These are phyloP conservation scores for Erythrophleum fordii DNA, from an alignment of 306 rosid genomes.

Conservation along the genomic window DNA sequence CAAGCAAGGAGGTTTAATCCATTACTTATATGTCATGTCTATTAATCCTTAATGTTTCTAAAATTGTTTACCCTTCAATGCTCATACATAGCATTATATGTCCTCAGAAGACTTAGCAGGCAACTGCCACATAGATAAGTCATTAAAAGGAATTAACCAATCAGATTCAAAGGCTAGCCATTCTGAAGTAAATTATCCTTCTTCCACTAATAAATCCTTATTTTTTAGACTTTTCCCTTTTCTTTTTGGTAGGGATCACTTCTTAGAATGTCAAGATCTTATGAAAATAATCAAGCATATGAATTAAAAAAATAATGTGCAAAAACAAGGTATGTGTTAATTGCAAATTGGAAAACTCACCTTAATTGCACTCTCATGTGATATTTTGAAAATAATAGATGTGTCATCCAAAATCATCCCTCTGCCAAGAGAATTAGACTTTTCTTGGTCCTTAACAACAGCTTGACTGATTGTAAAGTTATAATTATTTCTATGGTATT, in stretches of 20 bases:
- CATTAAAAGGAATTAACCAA: background rate
- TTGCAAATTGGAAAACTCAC: conserved; percentile 41
- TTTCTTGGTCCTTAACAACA: conserved; percentile 68
- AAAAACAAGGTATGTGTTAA: background rate
- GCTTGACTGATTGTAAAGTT: conserved; percentile 77
- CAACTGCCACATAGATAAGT: background rate
- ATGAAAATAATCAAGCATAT: background rate
- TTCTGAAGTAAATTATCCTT: conserved; percentile 7
- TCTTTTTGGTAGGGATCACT: background rate
- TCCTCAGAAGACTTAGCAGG: background rate
- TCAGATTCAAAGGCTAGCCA: background rate
- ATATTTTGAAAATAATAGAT: conserved; percentile 75
- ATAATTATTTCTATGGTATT: conserved; percentile 78
- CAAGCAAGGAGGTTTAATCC: background rate
- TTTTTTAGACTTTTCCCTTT: background rate
- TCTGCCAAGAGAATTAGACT: conserved; percentile 64
- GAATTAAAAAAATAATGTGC: background rate
- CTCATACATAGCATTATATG: background rate
- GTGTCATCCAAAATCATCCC: conserved; percentile 88
- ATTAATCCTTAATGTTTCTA: background rate
- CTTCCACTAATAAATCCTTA: background rate
- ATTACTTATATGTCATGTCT: background rate
- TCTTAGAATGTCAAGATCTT: background rate
- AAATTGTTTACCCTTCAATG: background rate
- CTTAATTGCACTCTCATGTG: conserved; percentile 89